Evolutionary conservation across 2,329 filamentous ascomycete genomes (phyloP).

Genomic region (Cladosporium sp.): DNA sequence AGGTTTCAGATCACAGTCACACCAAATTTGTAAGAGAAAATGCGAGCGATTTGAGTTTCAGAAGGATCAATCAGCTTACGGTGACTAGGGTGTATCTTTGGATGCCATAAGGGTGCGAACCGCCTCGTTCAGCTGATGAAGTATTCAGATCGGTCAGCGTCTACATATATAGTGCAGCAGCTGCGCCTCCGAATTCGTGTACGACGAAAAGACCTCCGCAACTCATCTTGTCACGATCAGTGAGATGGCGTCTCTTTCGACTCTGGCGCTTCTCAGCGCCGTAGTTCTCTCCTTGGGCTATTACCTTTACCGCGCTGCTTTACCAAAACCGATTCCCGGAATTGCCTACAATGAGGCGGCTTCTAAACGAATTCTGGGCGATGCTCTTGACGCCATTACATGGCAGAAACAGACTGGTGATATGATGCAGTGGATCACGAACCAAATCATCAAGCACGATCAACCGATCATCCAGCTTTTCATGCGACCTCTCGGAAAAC

Average conservation of each 20-base stretch:
- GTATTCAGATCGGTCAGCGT: too few species aligned
- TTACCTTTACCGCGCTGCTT: slow-evolving; percentile 2
- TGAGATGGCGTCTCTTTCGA: background rate
- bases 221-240: too few species aligned
- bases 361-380: slow-evolving; percentile 36
- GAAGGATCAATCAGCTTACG: too few species aligned
- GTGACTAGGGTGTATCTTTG: too few species aligned
- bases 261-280: background rate
- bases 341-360: slow-evolving; percentile 44
- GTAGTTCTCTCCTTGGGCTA: background rate
- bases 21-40: too few species aligned
- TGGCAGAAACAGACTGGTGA: background rate
- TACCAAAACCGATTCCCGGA: slow-evolving; percentile 42
- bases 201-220: too few species aligned
- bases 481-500: slow-evolving; percentile 39
- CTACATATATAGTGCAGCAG: too few species aligned
- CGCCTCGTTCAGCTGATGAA: too few species aligned
- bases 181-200: too few species aligned
- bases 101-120: too few species aligned
- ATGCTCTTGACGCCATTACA: slow-evolving; percentile 26
- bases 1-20: too few species aligned
- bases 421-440: background rate
- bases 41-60: too few species aligned
- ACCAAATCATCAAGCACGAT: slow-evolving; percentile 21
- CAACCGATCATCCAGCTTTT: slow-evolving; percentile 47